Evolutionary conservation across 306 rosid genomes (phyloP).

Genomic region (Datisca glomerata): DNA sequence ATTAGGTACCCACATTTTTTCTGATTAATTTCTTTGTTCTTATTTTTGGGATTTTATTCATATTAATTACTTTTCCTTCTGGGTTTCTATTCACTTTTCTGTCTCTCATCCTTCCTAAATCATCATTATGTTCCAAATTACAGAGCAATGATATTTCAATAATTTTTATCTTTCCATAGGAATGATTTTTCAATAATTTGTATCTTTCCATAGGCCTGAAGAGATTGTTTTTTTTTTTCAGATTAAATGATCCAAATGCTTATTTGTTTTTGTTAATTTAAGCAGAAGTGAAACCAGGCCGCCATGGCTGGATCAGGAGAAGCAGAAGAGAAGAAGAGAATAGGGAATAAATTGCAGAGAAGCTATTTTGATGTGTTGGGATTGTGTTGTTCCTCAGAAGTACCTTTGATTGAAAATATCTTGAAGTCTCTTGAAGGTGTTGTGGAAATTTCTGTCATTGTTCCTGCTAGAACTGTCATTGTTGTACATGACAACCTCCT

Average conservation of each 20-base stretch:
- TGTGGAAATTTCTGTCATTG: conserved; percentile 59
- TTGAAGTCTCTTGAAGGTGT: conserved; percentile 55
- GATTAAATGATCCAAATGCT: no score
- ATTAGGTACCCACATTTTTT: neutral
- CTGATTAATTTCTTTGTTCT: neutral
- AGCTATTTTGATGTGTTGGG: conserved; percentile 89
- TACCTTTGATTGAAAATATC: conserved; percentile 55
- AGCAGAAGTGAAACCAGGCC: no score
- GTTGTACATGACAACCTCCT: conserved; percentile 59
- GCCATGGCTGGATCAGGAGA: neutral
- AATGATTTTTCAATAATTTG: no score
- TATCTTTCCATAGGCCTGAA: no score
- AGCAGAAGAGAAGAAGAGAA: neutral
- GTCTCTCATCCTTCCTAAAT: neutral
- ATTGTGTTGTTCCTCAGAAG: conserved; percentile 79
- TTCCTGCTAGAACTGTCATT: conserved; percentile 68
- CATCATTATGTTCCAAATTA: neutral
- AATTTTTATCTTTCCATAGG: no score
- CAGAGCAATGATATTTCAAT: neutral
- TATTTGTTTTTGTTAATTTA: neutral
- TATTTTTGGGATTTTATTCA: neutral
- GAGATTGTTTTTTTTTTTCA: neutral
- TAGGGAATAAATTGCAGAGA: conserved; percentile 23
- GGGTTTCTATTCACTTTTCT: no score
- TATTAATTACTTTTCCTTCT: neutral